A percentile compares a stretch with the other conserved stretches of the same genome.
Conservation (phyloP, 345 rosid genomes). For the Gossypium longicalyx region DNA sequence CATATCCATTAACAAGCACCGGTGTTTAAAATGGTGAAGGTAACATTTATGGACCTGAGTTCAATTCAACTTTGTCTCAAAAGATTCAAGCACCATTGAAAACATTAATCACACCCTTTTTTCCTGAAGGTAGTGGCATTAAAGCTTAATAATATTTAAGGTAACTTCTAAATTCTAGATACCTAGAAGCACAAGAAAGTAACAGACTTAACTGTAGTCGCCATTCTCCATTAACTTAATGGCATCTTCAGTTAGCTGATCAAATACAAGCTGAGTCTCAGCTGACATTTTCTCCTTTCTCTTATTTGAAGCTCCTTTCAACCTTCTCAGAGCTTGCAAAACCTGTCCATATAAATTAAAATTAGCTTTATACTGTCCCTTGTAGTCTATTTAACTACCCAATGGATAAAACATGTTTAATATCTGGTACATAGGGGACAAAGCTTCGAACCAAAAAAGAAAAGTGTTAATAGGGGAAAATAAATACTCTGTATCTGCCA, state of each 20-base stretch:
- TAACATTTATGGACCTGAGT: not conserved
- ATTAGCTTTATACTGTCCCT: conserved; percentile 10
- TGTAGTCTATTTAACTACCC: not conserved
- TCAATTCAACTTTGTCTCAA: not conserved
- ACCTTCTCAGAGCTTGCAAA: conserved; percentile 77
- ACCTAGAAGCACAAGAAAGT: conserved; percentile 5
- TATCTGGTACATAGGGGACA: not conserved
- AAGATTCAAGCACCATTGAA: not conserved
- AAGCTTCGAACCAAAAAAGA: not conserved
- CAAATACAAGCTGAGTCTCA: conserved; percentile 76
- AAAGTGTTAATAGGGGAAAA: not conserved
- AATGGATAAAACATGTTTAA: not conserved
- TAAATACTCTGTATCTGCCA: not conserved
- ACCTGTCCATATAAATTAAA: conserved; percentile 43
- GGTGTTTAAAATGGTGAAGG: not conserved
- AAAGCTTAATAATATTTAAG: not conserved
- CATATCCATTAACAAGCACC: not conserved
- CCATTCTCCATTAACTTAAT: conserved; percentile 77
- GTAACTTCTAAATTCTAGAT: not conserved
- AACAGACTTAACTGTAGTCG: conserved; percentile 70
- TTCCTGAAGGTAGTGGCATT: not conserved
- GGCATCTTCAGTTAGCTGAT: conserved; percentile 96
- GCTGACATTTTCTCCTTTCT: conserved; percentile 83
- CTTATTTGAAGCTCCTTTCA: conserved; percentile 73
- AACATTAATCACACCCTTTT: not conserved